Conservation (phyloP, 2,329 filamentous ascomycete genomes). For the Pezicula rhizophila region DNA sequence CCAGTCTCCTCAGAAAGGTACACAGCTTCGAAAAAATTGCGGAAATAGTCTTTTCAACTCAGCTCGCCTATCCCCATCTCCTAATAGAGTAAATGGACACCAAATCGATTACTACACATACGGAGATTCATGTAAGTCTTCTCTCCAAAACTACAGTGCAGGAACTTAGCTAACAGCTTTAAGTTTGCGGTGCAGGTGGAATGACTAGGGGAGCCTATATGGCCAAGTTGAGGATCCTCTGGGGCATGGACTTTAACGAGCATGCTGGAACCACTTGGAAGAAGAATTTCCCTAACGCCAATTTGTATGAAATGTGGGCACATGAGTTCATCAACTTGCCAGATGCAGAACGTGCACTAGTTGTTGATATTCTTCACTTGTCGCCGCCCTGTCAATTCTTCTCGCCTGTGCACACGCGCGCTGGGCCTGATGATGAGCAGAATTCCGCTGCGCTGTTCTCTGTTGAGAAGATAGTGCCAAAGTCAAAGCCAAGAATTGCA, state of each 20-base stretch:
- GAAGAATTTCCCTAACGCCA: constrained; percentile 10
- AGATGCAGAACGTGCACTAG: constrained; percentile 15
- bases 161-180: background rate
- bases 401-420: constrained; percentile 61
- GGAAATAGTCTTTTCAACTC: no score
- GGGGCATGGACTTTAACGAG: constrained; percentile 55
- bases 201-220: constrained; percentile 56
- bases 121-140: constrained; percentile 16
- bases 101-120: constrained; percentile 7
- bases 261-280: constrained; percentile 10
- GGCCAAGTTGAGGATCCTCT: constrained; percentile 51
- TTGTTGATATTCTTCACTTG: constrained; percentile 64
- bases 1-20: no score
- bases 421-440: constrained; percentile 52
- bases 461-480: constrained; percentile 48
- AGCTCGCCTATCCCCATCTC: no score
- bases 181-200: constrained; percentile 63
- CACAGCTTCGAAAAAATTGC: no score
- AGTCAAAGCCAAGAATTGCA: constrained; percentile 56
- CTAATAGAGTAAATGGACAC: no score
- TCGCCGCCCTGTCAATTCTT: constrained; percentile 74
- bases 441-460: constrained; percentile 56
- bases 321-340: constrained; percentile 38
- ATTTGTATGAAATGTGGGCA: constrained; percentile 41
- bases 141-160: background rate